Percentiles rank a stretch among this genome's conserved stretches.
Evolutionary conservation across 495 filamentous ascomycete genomes (phyloP).

Genomic region (Penicillium verhagenii): DNA sequence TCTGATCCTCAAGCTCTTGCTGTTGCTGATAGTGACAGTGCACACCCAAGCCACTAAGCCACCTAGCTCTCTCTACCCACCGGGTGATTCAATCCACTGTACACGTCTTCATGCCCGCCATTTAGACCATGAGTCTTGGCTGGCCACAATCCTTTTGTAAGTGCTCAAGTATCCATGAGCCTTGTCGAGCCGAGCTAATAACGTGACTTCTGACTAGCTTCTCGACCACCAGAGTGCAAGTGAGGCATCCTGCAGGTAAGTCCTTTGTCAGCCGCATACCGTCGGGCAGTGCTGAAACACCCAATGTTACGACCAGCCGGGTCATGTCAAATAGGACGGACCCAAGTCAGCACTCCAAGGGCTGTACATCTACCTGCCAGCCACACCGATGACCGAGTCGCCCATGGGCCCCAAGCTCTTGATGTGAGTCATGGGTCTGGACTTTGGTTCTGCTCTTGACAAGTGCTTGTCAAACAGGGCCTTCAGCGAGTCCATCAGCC

Average conservation of each 20-base stretch:
- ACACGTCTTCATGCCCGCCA: too few relatives aligned
- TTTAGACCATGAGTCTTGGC: too few relatives aligned
- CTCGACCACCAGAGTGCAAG: background rate
- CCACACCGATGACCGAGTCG: background rate
- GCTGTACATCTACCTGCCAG: background rate
- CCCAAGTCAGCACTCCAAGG: background rate
- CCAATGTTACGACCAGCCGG: slow-evolving; percentile 1
- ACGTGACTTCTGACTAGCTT: background rate
- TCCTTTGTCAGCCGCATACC: background rate
- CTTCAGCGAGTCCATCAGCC: background rate
- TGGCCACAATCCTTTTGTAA: too few relatives aligned
- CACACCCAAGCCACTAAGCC: too few relatives aligned
- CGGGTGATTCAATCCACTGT: too few relatives aligned
- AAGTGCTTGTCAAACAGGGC: background rate
- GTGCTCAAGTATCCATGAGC: too few relatives aligned
- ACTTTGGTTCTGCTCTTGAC: background rate
- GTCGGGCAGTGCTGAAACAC: background rate
- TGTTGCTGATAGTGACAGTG: too few relatives aligned
- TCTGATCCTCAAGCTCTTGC: too few relatives aligned
- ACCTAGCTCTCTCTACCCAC: too few relatives aligned
- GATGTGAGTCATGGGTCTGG: background rate
- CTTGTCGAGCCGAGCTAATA: too few relatives aligned
- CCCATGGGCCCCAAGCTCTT: background rate
- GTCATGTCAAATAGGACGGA: background rate
- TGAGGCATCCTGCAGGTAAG: background rate